Evolutionary conservation across 2,329 filamentous ascomycete species (phyloP).

Genomic region (Daldinia sp.): DNA sequence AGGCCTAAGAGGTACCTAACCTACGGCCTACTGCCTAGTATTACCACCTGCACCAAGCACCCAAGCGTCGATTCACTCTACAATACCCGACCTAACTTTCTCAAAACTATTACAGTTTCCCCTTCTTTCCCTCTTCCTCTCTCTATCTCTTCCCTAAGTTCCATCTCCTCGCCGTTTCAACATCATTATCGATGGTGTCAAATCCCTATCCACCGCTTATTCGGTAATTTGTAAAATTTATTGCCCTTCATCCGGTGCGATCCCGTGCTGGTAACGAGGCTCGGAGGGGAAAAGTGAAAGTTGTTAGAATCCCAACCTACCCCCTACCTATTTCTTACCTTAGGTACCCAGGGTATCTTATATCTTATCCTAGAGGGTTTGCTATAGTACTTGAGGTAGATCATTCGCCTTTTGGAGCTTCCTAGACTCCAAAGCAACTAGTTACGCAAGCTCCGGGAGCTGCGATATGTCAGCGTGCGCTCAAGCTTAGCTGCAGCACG

Average conservation of each 20-base stretch:
- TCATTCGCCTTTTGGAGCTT: conserved; percentile 27
- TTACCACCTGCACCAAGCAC: no score
- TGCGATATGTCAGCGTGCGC: conserved; percentile 37
- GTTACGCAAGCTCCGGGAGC: conserved; percentile 31
- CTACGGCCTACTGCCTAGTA: no score
- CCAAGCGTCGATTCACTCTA: background rate
- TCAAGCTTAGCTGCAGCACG: conserved; percentile 27
- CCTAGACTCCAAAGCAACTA: conserved; percentile 19
- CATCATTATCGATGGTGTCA: conserved; percentile 7
- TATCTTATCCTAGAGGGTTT: background rate
- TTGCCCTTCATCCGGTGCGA: background rate
- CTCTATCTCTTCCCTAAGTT: conserved; percentile 3
- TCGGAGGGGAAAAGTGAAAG: conserved; percentile 1
- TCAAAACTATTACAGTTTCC: background rate
- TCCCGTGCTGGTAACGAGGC: conserved; percentile 18
- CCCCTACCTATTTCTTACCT: no score
- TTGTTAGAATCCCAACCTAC: conserved; percentile 1
- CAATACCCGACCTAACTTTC: background rate
- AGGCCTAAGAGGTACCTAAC: no score
- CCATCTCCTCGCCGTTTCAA: background rate
- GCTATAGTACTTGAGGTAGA: conserved; percentile 10
- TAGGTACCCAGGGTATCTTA: no score
- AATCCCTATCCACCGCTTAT: background rate
- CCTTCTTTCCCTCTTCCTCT: background rate
- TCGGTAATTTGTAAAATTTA: conserved; percentile 1